Conservation (phyloP, 768 basidiomycete species). For the Lentinus tigrinus region DNA sequence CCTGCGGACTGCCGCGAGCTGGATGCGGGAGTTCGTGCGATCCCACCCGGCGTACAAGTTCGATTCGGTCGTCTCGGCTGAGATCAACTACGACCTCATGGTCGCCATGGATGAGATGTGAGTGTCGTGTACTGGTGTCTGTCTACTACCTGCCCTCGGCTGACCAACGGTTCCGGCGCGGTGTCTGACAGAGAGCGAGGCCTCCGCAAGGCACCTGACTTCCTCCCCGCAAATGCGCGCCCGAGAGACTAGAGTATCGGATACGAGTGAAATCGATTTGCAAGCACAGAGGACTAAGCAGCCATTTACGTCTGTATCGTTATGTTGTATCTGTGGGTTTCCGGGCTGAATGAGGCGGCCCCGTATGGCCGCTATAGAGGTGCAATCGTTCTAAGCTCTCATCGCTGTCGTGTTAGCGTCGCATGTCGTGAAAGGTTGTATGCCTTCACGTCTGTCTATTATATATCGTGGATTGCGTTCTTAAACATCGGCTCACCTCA, state of each 20-base stretch:
- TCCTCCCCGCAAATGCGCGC: constrained; percentile 46
- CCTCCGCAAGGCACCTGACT: constrained; percentile 53
- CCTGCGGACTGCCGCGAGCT: constrained; percentile 83
- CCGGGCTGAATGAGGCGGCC: background rate
- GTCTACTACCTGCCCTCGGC: background rate
- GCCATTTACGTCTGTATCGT: background rate
- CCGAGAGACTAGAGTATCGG: background rate
- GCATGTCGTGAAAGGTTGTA: too few relatives aligned
- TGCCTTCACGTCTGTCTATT: too few relatives aligned
- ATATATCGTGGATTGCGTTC: too few relatives aligned
- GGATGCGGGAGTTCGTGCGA: constrained; percentile 91
- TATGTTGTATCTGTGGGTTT: background rate
- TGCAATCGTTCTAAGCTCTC: background rate
- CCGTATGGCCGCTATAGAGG: background rate
- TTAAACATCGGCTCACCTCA: too few relatives aligned
- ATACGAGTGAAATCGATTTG: too few relatives aligned
- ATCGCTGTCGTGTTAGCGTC: too few relatives aligned
- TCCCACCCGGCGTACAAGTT: constrained; percentile 88
- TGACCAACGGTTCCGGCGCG: constrained; percentile 1
- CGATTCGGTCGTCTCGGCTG: constrained; percentile 88
- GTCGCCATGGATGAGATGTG: constrained; percentile 90
- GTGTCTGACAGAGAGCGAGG: constrained; percentile 61
- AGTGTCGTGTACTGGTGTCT: constrained; percentile 34
- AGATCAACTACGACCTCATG: constrained; percentile 94
- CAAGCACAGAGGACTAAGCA: background rate